Base-by-base conservation (phyloP, 805 yeast genomes). In the Cyberlindnera sargentensis region DNA sequence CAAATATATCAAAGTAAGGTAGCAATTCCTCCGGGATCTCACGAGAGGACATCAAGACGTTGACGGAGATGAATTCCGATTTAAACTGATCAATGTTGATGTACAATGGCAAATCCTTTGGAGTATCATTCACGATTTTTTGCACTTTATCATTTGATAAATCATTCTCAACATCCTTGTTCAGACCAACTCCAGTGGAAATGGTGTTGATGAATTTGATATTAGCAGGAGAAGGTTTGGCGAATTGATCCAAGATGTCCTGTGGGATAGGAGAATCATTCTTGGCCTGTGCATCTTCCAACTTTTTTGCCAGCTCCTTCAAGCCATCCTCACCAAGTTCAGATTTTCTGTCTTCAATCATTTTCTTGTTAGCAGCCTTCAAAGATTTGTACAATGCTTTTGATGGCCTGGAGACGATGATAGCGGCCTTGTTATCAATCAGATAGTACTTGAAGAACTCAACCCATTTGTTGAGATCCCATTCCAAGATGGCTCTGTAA, bases 241-340 rank as follows among this genome's bases (percentile, higher is more conserved):
- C 75, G 62, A 88, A 89, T 26, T 70, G 57, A 3, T 73, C 66
- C 20, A 91, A 60, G 5, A 89, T 64, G 1, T 71, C 72, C 8
- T 75, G 72, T 1, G 98, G 97, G 48, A 93, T 84, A 24, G 84
- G 83, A n/a, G 56, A 65, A 57, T 87, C 84, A 61, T 91, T 91
- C 38, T 68, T 71, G 3, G 60, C 67, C 52, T 78, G 81, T 0
- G 97, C 97, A 0, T 57, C 47, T 26, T 79, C 71, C 34, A 93
- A 66, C 40, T 68, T 66, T 26, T 70, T 60, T 9, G 66, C 75
- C 35, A 86, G 63, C 32, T 72, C 55, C 15, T 64, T 61, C 36
- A 84, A 73, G 0, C 93, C 95, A 0, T 68, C 68, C 36, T 71
- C 68, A 11, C 90, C 91, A 42, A 76, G 70, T 23, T 66, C 60